Evolutionary conservation across 2,329 filamentous ascomycete genomes (phyloP).

Genomic region (Aspergillus eucalypticola): DNA sequence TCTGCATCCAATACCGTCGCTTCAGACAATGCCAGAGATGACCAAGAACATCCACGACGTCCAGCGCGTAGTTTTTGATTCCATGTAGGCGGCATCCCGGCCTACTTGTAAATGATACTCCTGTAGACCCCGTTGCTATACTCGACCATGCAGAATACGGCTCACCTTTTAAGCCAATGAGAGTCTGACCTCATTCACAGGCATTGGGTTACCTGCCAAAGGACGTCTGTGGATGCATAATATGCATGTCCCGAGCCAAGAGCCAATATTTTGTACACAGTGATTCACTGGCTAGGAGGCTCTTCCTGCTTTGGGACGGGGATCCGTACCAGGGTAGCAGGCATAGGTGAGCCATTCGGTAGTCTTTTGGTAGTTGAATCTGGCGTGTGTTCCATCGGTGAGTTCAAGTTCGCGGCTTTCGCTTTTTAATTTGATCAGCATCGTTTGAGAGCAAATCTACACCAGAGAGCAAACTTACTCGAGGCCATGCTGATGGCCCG

Average conservation of each 20-base stretch:
- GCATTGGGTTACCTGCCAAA: background rate
- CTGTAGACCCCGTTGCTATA: no score
- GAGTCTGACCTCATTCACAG: no score
- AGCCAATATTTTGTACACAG: background rate
- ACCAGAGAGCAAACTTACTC: constrained; percentile 47
- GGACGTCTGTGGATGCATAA: background rate
- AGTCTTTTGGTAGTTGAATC: constrained; percentile 49
- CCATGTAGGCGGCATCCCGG: no score
- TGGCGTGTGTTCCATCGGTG: constrained; percentile 17
- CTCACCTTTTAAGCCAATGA: no score
- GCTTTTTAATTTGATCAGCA: constrained; percentile 20
- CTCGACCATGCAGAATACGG: no score
- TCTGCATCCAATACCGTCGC: no score
- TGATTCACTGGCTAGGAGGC: background rate
- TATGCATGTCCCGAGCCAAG: background rate
- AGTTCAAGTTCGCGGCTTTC: constrained; percentile 28
- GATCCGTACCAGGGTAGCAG: constrained; percentile 47
- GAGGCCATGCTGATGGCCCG: constrained; percentile 66
- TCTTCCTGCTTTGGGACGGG: constrained; percentile 33
- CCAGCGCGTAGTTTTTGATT: no score
- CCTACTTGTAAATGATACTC: no score
- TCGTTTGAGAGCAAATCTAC: background rate
- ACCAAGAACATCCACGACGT: no score
- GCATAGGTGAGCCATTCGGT: constrained; percentile 62
- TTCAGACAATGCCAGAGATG: no score